phyloP scores from a whole-genome alignment of 1,284 basidiomycete genomes.

The Cryptococcus sp. region DNA sequence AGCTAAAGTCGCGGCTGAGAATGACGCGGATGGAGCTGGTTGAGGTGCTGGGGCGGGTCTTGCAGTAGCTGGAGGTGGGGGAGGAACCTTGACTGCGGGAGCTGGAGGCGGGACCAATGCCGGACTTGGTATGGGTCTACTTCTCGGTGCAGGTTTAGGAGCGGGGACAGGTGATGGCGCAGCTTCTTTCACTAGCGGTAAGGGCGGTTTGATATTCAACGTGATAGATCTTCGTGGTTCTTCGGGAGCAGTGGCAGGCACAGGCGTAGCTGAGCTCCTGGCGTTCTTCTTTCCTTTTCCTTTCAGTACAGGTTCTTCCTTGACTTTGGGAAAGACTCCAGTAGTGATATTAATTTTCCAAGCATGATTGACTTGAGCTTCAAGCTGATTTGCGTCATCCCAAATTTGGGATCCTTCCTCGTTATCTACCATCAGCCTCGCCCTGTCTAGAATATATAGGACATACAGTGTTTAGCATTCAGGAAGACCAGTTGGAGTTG shows the following conservation, averaged over 20 bases:
- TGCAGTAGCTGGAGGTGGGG: not conserved
- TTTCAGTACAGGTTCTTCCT: not conserved
- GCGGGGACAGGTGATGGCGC: constrained; percentile 1
- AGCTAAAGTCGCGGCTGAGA: not conserved
- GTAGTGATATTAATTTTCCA: constrained; percentile 25
- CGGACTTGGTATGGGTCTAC: not conserved
- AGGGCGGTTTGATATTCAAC: not conserved
- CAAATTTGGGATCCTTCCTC: constrained; percentile 41
- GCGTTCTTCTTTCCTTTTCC: constrained; percentile 8
- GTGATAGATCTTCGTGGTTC: not conserved
- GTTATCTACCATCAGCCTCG: constrained; percentile 36
- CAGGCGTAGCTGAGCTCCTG: constrained; percentile 8
- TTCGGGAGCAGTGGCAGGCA: constrained; percentile 23
- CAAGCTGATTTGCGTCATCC: constrained; percentile 39
- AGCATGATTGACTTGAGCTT: constrained; percentile 28
- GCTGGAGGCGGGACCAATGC: not conserved
- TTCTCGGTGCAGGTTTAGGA: not conserved
- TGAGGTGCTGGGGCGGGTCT: not conserved
- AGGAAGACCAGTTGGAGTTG: constrained; percentile 46
- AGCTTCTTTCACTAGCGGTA: not conserved
- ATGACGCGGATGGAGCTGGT: not conserved
- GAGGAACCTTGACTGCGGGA: too few species aligned
- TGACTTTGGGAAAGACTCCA: not conserved
- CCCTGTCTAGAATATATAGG: not conserved
- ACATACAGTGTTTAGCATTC: constrained; percentile 48